phyloP scores from a whole-genome alignment of 495 filamentous ascomycete genomes.

The Cenococcum geophilum region DNA sequence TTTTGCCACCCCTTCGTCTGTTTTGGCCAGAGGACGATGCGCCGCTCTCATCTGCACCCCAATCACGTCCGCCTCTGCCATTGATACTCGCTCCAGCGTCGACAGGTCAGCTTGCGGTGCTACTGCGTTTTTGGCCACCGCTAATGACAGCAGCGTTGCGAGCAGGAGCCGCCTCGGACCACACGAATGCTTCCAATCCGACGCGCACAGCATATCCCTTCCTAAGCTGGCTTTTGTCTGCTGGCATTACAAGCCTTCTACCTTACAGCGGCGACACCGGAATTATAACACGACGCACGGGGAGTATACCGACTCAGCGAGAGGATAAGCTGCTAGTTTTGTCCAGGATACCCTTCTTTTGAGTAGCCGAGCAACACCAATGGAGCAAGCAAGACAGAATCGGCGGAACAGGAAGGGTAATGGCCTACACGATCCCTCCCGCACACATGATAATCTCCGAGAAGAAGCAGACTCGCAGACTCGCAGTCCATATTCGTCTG shows the following conservation, averaged over 20 bases:
- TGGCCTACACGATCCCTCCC: conserved; percentile 11
- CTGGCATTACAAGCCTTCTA: not conserved
- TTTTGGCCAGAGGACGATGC: not conserved
- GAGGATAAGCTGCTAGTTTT: not conserved
- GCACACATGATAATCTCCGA: conserved; percentile 15
- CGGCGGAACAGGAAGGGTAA: conserved; percentile 20
- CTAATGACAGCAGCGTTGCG: not conserved
- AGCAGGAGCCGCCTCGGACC: not conserved
- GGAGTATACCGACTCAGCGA: not conserved
- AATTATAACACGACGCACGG: conserved; percentile 16
- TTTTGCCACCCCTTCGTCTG: not conserved
- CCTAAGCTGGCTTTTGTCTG: not conserved
- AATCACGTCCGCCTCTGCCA: not conserved
- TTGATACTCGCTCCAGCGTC: not conserved
- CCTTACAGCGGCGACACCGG: not conserved
- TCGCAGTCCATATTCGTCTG: conserved; percentile 16
- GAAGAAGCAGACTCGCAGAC: conserved; percentile 11
- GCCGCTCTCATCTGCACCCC: not conserved
- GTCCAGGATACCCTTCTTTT: conserved; percentile 5
- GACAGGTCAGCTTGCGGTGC: not conserved
- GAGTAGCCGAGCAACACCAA: conserved; percentile 10
- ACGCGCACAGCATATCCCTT: not conserved
- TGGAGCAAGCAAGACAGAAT: conserved; percentile 19
- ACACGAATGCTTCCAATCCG: not conserved
- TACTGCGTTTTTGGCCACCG: not conserved